Conservation (phyloP, 2,329 filamentous ascomycete genomes). For the Aureobasidium lini region DNA sequence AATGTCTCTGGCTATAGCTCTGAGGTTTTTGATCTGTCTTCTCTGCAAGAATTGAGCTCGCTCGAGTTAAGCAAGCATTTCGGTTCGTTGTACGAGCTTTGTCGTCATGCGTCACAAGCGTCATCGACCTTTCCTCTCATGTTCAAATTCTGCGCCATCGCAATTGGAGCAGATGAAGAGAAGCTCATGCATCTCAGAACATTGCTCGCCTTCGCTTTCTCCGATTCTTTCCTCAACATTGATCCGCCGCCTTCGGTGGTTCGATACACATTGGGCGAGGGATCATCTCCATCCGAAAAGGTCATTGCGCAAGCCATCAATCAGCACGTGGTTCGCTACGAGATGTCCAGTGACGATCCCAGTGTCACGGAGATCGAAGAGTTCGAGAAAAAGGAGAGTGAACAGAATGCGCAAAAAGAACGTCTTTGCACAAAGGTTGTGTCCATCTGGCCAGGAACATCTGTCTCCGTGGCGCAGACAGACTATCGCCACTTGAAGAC, state of each 20-base stretch:
- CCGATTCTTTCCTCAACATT: slow-evolving; percentile 1
- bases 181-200: neutral
- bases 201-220: slow-evolving; percentile 11
- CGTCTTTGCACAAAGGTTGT: too few relatives aligned
- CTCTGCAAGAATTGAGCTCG: neutral
- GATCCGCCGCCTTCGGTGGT: neutral
- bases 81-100: slow-evolving; percentile 1
- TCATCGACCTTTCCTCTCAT: neutral
- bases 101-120: neutral
- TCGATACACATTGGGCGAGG: neutral
- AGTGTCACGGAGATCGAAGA: neutral
- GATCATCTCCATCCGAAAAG: neutral
- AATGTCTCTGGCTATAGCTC: neutral
- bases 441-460: neutral
- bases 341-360: neutral
- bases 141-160: neutral
- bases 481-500: neutral
- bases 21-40: neutral
- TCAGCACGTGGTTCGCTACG: neutral
- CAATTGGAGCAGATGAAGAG: neutral
- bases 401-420: neutral
- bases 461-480: neutral
- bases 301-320: neutral
- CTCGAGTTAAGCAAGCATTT: neutral
- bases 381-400: neutral